Percentiles rank a stretch among this genome's conserved stretches.
phyloP scores from a whole-genome alignment of 1,284 basidiomycete genomes.

The Ceratobasidium sp. region DNA sequence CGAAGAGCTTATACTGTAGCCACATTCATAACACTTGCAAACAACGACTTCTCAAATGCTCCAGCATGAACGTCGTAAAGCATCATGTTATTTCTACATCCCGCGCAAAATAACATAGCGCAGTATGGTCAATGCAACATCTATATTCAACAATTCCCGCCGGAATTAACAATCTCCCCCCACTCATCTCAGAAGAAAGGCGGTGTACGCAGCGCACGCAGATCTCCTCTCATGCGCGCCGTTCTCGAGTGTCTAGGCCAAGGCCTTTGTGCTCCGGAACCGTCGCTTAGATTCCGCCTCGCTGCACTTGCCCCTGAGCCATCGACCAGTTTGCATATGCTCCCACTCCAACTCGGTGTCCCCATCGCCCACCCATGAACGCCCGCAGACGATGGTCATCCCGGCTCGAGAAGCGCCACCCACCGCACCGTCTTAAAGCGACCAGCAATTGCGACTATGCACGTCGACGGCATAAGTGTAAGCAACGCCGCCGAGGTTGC shows the following conservation, averaged over 20 bases:
- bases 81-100: constrained; percentile 29
- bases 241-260: too few species aligned
- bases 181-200: constrained; percentile 8
- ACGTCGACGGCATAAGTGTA: constrained; percentile 48
- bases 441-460: constrained; percentile 47
- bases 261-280: constrained; percentile 4
- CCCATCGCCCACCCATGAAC: constrained; percentile 18
- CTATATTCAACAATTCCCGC: constrained; percentile 25
- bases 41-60: too few species aligned
- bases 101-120: not conserved
- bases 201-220: too few species aligned
- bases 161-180: not conserved
- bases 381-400: constrained; percentile 12
- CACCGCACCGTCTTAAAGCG: constrained; percentile 50
- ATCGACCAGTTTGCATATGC: not conserved
- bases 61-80: not conserved
- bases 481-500: constrained; percentile 68
- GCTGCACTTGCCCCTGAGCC: constrained; percentile 30
- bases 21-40: too few species aligned
- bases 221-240: too few species aligned
- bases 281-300: constrained; percentile 25
- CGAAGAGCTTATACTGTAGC: too few species aligned
- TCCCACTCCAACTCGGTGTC: constrained; percentile 40
- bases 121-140: constrained; percentile 24
- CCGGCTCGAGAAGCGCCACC: constrained; percentile 48